Evolutionary conservation across 2,329 filamentous ascomycete species (phyloP), one percentile per base, ranked within the genome.

Genomic region (Colletotrichum lindemuthianum): DNA sequence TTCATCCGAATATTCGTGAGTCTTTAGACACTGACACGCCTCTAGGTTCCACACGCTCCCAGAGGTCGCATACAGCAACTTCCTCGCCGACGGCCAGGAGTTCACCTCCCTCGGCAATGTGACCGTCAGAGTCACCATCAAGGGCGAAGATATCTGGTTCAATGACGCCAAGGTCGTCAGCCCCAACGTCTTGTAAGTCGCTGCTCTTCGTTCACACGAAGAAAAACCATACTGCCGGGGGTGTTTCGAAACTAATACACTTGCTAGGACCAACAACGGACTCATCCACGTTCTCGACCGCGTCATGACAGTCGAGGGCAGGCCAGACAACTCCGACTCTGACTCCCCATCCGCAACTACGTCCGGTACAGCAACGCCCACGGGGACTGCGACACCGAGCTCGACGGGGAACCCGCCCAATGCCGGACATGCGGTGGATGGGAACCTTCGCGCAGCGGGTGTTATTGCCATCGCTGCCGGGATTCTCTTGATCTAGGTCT

Each of bases 261-360:
- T 8, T 10, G 6, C 7, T 13, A 69, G 67, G 55, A 72, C 70
- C 8, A 69, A 72, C 47, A 72, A 72, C 33, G 70, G 70, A 8
- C 59, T 72, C 1, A 69, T 72, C 16, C 70, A 72, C 40, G 65
- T 72, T 16, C 50, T 72, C 32, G 70, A 72, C 67, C 67, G 65
- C 34, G 60, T 71, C 11, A 66, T 72, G 69, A 59, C 68, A 6
- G 32, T 45, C 4, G 52, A 66, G 24, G 66, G 49, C 12, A 60
- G 13, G 16, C 52, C 37, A 34, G 51, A 47, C 52, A 24, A 48
- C 45, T 11, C 54, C 2, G 36, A 36, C 7, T 57, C 58, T 8
- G 34, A 41, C 12, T 48, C 40, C 24, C 36, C 63, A 4, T 59
- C 63, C 2, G 51, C 54, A 11, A 60, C 60, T 12, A 33, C 60